Percentiles rank a stretch among this genome's conserved stretches.
phyloP scores from a whole-genome alignment of 1,139 yeast genomes.

The Taiozyma sp. region DNA sequence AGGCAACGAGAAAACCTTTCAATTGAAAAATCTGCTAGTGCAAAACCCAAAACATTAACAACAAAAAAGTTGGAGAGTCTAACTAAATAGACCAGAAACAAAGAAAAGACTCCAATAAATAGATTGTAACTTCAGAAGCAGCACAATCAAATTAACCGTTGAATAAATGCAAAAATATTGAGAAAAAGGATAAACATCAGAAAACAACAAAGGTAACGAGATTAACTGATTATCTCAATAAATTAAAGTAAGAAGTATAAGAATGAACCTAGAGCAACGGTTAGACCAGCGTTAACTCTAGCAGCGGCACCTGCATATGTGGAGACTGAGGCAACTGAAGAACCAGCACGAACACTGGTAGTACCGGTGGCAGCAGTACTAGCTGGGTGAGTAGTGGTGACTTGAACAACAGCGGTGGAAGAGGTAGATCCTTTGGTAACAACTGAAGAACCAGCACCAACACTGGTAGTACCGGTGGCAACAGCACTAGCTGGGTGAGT shows the following conservation, averaged over 20 bases:
- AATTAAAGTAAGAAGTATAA: slow-evolving; percentile 22
- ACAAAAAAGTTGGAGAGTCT: not conserved
- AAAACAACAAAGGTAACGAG: not conserved
- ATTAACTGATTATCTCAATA: not conserved
- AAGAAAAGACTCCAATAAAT: not conserved
- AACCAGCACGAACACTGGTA: not conserved
- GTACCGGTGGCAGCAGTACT: slow-evolving; percentile 4
- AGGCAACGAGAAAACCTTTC: not conserved
- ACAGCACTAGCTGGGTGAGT: slow-evolving; percentile 1
- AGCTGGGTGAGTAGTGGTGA: slow-evolving; percentile 4
- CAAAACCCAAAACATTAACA: not conserved
- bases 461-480: slow-evolving; percentile 1
- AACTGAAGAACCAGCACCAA: too few species aligned
- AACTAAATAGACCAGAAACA: not conserved
- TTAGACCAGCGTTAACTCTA: slow-evolving; percentile 18
- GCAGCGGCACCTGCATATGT: slow-evolving; percentile 21
- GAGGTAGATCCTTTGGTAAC: slow-evolving; percentile 3
- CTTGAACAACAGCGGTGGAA: slow-evolving; percentile 3
- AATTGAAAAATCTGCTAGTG: not conserved
- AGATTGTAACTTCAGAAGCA: not conserved
- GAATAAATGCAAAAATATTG: not conserved
- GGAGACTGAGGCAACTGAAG: slow-evolving; percentile 12
- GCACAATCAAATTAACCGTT: not conserved
- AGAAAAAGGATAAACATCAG: not conserved
- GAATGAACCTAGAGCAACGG: slow-evolving; percentile 21